Base-by-base conservation (phyloP, 371 early-diverging fungal genomes). In the Zopfochytrium polystomum region DNA sequence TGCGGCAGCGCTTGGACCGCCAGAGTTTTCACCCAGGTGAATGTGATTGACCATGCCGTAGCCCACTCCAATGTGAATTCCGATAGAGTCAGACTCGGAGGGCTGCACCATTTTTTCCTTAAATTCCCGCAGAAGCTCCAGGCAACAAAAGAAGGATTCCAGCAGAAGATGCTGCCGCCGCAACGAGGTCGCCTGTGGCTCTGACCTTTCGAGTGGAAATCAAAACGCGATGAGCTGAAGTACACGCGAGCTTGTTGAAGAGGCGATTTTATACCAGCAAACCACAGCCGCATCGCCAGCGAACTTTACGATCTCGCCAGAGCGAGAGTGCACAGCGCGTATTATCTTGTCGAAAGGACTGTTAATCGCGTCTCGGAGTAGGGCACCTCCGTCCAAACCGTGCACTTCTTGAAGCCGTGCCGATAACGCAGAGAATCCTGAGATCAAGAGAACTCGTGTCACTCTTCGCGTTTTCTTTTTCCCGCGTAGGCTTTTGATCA, bases 241-340 rank as follows among this genome's bases (percentile, higher is more conserved):
- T n/a, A n/a, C n/a, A n/a, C n/a, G n/a, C n/a, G n/a, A n/a, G 9
- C n/a, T 7, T 13, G 9, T 13, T 7, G 13, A 23, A 7, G 48
- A 22, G 23, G 7, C 7, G 27, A 11, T 42, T n/a, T 55, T 42
- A 33, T 32, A 52, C 62, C 62, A 61, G 15, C n/a, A 53, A 6
- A 55, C 62, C 5, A 61, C 46, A 3, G 54, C 62, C 11, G 62
- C 62, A 52, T 61, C 62, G 22, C 62, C 62, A 23, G 62, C 62
- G 52, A 61, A 61, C 31, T 61, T 61, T 3, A 61, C 55, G n/a
- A 61, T 26, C 5, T 47, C 46, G 7, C 62, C 62, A 5, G 54
- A 53, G 25, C 48, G 32, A 32, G 25, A 7, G 27, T 61, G 62
- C 32, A 61, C 62, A 31, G 52, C 54, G 25, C 45, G 32, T 9